Conservation (phyloP, 768 basidiomycete genomes). For the Omphalotus guepiniiformis region DNA sequence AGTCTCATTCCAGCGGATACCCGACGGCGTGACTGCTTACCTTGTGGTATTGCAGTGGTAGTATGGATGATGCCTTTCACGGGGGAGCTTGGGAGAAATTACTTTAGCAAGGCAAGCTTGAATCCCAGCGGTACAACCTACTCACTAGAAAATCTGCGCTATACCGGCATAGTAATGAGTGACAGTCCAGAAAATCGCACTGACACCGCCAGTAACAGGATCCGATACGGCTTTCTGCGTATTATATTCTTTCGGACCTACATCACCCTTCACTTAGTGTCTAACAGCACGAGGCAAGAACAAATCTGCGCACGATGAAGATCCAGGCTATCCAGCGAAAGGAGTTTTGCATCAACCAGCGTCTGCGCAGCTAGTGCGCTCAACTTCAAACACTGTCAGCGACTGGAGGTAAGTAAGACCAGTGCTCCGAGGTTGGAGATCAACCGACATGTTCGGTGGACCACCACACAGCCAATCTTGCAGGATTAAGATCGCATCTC, state of each 20-base stretch:
- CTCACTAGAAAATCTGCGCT: conserved; percentile 44
- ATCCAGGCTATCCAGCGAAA: conserved; percentile 40
- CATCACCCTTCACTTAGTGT: not conserved
- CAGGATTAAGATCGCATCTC: conserved; percentile 56
- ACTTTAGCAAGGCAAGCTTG: not conserved
- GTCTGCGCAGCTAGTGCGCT: conserved; percentile 52
- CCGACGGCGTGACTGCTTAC: no score
- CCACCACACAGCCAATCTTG: conserved; percentile 56
- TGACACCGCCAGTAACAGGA: conserved; percentile 39
- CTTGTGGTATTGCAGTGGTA: conserved; percentile 43
- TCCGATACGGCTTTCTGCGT: conserved; percentile 34
- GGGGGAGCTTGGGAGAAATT: conserved; percentile 24
- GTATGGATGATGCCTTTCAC: conserved; percentile 43
- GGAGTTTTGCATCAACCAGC: conserved; percentile 38
- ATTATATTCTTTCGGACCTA: conserved; percentile 42
- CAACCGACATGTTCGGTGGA: conserved; percentile 39
- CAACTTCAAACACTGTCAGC: conserved; percentile 40
- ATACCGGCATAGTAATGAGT: conserved; percentile 44
- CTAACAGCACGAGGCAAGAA: not conserved
- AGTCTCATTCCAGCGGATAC: no score
- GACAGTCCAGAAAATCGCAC: conserved; percentile 47
- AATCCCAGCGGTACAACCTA: not conserved
- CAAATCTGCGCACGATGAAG: conserved; percentile 39
- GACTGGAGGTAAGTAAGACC: not conserved
- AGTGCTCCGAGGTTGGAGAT: not conserved